Conservation (phyloP, 1,284 basidiomycete genomes). For the Tylopilus sp. region DNA sequence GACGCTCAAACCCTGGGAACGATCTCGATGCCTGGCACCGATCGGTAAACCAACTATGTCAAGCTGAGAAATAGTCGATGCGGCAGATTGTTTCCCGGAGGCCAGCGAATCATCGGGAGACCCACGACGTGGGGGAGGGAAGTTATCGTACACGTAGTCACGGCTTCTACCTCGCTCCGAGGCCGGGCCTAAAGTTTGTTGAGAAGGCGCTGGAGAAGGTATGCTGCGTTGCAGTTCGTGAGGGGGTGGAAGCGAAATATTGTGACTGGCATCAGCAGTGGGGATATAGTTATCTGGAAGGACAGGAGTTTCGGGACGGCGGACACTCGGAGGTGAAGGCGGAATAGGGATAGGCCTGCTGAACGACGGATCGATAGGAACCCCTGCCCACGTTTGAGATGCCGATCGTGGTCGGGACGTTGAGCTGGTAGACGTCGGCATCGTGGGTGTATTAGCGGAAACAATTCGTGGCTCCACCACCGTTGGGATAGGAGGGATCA, state of each 20-base stretch:
- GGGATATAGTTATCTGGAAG: constrained; percentile 31
- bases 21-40: constrained; percentile 24
- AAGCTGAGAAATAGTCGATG: constrained; percentile 39
- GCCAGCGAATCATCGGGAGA: constrained; percentile 31
- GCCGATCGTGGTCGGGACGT: constrained; percentile 16
- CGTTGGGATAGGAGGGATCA: constrained; percentile 9
- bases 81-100: constrained; percentile 28
- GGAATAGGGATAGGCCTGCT: constrained; percentile 19
- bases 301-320: constrained; percentile 13
- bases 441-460: constrained; percentile 5
- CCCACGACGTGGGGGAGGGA: constrained; percentile 18
- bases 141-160: constrained; percentile 26
- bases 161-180: constrained; percentile 22
- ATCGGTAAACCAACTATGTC: constrained; percentile 37
- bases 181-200: constrained; percentile 15
- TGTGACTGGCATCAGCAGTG: constrained; percentile 16
- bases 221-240: constrained; percentile 26
- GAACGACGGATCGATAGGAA: constrained; percentile 11
- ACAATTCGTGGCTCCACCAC: constrained; percentile 13
- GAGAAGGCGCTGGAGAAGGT: constrained; percentile 31
- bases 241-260: constrained; percentile 31
- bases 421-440: constrained; percentile 13
- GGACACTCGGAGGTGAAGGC: constrained; percentile 17
- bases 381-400: constrained; percentile 22
- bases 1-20: constrained; percentile 33